Base-by-base conservation (phyloP, 495 filamentous ascomycete genomes). In the Aspergillus incahuasiensis region DNA sequence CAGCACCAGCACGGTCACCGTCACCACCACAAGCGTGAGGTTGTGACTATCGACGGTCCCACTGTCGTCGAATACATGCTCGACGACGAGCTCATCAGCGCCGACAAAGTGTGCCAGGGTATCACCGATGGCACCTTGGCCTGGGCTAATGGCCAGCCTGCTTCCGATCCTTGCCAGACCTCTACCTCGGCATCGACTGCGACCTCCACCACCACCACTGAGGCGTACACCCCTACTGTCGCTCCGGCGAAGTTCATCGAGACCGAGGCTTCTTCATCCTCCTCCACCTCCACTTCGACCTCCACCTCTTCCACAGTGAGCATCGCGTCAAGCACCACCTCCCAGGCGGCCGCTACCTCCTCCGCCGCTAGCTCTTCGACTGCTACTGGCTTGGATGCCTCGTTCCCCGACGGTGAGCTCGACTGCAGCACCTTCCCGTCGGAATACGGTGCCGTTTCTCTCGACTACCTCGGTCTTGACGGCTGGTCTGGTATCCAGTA, bases 401-500 rank as follows among this genome's bases (percentile, higher is more conserved):
- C 85, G 5, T 97, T 97, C 80, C 90, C 89, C 11, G 83, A 86
- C 72, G 90, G 89, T 48, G 73, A 86, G 60, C 52, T 92, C 30
- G 72, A 78, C 58, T 98, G 94, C 71, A 63, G 66, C 47, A 64
- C 74, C 0, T 94, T 97, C 76, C 95, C 95, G 21, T 85, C 84
- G 11, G 77, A 83, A 0, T 97, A 95, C 63, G 94, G 94, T 64
- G 86, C 95, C 1, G 63, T 96, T 19, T 39, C 81, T 51, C 72
- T 95, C 20, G 61, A 77, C 42, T 95, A 87, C 79, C 73, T 87
- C 6, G 77, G 77, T 20, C 73, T 88, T 13, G 80, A 77, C 49
- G 91, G 91, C 55, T 98, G 85, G 86, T 85, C 83, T 54, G 91
- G 92, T 68, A 78, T 97, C 60, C 89, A 94, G 70, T 79, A 82